Percentiles rank a stretch among this genome's conserved stretches.
Conservation (phyloP, 2,329 filamentous ascomycete species). For the Neonectria magnoliae region DNA sequence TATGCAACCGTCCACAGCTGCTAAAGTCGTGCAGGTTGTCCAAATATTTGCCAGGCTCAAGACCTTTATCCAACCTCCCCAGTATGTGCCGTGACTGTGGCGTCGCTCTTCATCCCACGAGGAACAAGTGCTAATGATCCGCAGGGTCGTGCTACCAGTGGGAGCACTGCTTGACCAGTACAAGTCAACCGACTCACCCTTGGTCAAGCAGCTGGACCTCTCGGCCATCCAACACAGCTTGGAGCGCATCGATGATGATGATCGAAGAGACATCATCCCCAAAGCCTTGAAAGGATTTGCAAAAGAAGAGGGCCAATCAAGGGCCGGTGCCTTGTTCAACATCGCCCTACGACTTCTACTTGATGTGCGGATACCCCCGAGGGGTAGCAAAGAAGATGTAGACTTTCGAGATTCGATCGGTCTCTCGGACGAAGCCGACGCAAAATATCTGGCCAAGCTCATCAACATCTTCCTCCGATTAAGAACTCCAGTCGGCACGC, state of each 20-base stretch:
- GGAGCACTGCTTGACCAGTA: slow-evolving; percentile 88
- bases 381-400: slow-evolving; percentile 82
- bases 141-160: slow-evolving; percentile 81
- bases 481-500: slow-evolving; percentile 44
- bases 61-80: slow-evolving; percentile 62
- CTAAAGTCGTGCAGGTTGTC: slow-evolving; percentile 53
- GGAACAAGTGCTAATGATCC: slow-evolving; percentile 17
- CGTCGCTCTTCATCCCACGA: not conserved
- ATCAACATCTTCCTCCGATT: slow-evolving; percentile 77
- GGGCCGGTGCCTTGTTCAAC: slow-evolving; percentile 76
- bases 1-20: not conserved
- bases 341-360: slow-evolving; percentile 81
- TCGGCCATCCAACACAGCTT: slow-evolving; percentile 88
- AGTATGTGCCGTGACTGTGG: slow-evolving; percentile 49
- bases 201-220: slow-evolving; percentile 89
- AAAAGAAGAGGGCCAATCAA: slow-evolving; percentile 44
- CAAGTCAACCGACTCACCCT: slow-evolving; percentile 75
- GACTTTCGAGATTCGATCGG: slow-evolving; percentile 73
- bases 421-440: slow-evolving; percentile 74
- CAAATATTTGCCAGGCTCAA: slow-evolving; percentile 62
- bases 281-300: slow-evolving; percentile 49
- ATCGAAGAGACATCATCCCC: slow-evolving; percentile 79
- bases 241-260: slow-evolving; percentile 59
- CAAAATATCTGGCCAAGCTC: slow-evolving; percentile 77
- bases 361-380: slow-evolving; percentile 75